Percentiles rank a stretch among this genome's conserved stretches.
Conservation (phyloP, 2,329 filamentous ascomycete genomes). For the Sphaerostilbella broomeana region DNA sequence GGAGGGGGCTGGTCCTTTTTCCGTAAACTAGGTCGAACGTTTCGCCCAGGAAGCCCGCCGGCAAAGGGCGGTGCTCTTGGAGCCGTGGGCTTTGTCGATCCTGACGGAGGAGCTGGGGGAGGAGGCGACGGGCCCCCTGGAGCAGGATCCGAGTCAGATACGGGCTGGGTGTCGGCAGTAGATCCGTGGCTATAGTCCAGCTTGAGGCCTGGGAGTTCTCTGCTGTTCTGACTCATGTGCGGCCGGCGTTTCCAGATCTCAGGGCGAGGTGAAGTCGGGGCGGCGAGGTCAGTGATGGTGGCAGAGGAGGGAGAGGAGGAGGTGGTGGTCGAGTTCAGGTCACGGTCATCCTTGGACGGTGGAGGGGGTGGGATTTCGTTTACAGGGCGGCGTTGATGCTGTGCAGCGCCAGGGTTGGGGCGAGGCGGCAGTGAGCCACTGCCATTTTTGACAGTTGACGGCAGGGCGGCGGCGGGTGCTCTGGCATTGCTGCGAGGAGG, state of each 20-base stretch:
- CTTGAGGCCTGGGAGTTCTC: constrained; percentile 43
- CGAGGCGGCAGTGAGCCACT: constrained; percentile 12
- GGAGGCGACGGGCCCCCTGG: too few species aligned
- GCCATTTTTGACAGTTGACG: constrained; percentile 1
- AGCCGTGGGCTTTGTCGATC: constrained; percentile 1
- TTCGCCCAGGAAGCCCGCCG: constrained; percentile 23
- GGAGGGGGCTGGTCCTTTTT: constrained; percentile 14
- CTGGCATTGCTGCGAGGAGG: neutral
- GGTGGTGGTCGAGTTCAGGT: neutral
- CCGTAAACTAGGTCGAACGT: constrained; percentile 19
- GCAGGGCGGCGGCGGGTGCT: constrained; percentile 1
- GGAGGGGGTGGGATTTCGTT: constrained; percentile 4
- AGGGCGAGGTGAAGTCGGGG: constrained; percentile 24
- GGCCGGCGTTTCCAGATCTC: constrained; percentile 46
- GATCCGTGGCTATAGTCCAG: constrained; percentile 45
- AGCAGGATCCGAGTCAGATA: neutral
- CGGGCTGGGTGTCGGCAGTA: constrained; percentile 31
- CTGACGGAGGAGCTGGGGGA: neutral
- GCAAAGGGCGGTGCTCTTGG: constrained; percentile 15
- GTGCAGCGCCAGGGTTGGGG: constrained; percentile 3
- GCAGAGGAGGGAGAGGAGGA: constrained; percentile 4
- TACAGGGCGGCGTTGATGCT: constrained; percentile 1
- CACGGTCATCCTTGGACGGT: constrained; percentile 14
- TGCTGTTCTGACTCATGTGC: constrained; percentile 39
- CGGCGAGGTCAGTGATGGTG: constrained; percentile 14